Conservation (phyloP, 306 rosid genomes). For the Lathyrus oleraceus region DNA sequence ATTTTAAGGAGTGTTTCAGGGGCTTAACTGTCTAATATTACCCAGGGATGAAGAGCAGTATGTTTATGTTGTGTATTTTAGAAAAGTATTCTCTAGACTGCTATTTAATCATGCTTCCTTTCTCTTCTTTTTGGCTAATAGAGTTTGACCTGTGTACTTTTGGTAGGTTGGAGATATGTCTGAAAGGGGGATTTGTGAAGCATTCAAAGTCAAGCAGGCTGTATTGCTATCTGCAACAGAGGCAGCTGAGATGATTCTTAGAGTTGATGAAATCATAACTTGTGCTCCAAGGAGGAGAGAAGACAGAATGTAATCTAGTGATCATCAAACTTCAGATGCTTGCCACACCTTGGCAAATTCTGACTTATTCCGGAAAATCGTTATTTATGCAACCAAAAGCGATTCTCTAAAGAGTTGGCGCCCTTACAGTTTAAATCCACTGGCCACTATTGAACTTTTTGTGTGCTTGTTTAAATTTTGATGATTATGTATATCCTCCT, state of each 20-base stretch:
- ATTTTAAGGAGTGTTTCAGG: not conserved
- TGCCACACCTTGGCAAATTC: slow-evolving; percentile 7
- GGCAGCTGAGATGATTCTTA: slow-evolving; percentile 97
- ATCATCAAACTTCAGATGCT: slow-evolving; percentile 15
- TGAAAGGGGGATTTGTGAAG: slow-evolving; percentile 72
- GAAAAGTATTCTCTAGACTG: not conserved
- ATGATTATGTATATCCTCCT: not conserved
- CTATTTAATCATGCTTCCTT: not conserved
- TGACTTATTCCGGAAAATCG: not conserved
- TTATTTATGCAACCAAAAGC: not conserved
- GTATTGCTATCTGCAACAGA: slow-evolving; percentile 89
- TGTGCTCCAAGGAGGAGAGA: slow-evolving; percentile 98
- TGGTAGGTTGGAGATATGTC: slow-evolving; percentile 91
- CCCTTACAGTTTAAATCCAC: not conserved
- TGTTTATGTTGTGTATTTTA: not conserved
- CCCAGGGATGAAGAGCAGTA: not conserved
- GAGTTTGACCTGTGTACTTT: slow-evolving; percentile 15
- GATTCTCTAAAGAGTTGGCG: not conserved
- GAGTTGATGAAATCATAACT: slow-evolving; percentile 96
- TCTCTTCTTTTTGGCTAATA: slow-evolving; percentile 22
- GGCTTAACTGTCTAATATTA: not conserved
- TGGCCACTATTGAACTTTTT: not conserved
- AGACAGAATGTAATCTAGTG: slow-evolving; percentile 61
- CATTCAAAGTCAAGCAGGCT: slow-evolving; percentile 90
- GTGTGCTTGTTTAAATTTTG: slow-evolving; percentile 1